These are phyloP conservation scores for Apiospora sp. DNA, from an alignment of 2,329 filamentous ascomycete genomes.

Conservation along the genomic window DNA sequence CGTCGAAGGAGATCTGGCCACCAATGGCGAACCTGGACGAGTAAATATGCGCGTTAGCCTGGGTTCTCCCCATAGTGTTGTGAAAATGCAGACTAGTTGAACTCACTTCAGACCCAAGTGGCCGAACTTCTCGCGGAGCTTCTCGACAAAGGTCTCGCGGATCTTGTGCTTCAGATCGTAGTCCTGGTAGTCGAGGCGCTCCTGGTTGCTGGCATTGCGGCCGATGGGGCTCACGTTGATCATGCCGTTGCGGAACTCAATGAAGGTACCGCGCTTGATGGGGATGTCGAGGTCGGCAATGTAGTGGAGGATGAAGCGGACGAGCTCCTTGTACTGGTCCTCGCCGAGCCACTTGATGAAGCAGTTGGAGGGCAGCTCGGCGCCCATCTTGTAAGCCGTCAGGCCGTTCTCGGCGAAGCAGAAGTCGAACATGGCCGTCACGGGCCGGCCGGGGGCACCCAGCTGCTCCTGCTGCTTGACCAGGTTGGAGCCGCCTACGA, in stretches of 20 bases:
- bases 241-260: slow-evolving; percentile 93
- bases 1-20: slow-evolving; percentile 97
- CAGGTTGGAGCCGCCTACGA: slow-evolving; percentile 91
- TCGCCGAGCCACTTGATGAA: slow-evolving; percentile 96
- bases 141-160: slow-evolving; percentile 77
- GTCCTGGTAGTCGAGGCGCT: slow-evolving; percentile 82
- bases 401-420: slow-evolving; percentile 98
- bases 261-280: slow-evolving; percentile 83
- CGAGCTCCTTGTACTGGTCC: slow-evolving; percentile 79
- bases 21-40: slow-evolving; percentile 82
- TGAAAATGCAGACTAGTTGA: background rate
- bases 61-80: background rate
- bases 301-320: slow-evolving; percentile 80
- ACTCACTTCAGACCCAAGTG: slow-evolving; percentile 84
- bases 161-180: slow-evolving; percentile 84
- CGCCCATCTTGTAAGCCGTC: slow-evolving; percentile 85
- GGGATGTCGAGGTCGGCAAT: slow-evolving; percentile 85
- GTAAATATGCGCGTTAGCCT: background rate
- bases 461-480: slow-evolving; percentile 96
- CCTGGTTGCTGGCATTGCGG: slow-evolving; percentile 81
- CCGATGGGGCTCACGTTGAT: slow-evolving; percentile 86
- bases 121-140: slow-evolving; percentile 81
- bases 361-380: slow-evolving; percentile 76
- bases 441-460: slow-evolving; percentile 70
- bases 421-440: slow-evolving; percentile 93